Evolutionary conservation across 306 rosid genomes (phyloP).

Genomic region (Rubus idaeus): DNA sequence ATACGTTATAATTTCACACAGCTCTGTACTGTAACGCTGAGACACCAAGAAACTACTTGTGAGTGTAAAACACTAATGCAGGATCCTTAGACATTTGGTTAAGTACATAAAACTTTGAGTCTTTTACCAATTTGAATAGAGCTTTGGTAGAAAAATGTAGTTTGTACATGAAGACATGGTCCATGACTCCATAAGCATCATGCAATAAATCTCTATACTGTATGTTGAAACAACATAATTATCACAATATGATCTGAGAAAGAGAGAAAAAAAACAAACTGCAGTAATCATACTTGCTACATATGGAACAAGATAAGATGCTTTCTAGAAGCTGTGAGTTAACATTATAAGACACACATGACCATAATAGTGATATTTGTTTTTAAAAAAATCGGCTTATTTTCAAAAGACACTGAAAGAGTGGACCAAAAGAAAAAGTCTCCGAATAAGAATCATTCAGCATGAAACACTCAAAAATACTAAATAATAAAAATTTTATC

Average conservation of each 20-base stretch:
- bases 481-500: neutral
- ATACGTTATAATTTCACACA: neutral
- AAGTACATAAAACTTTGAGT: neutral
- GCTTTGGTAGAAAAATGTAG: neutral
- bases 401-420: neutral
- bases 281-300: neutral
- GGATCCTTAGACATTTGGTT: neutral
- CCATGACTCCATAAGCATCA: neutral
- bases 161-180: neutral
- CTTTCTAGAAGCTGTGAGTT: neutral
- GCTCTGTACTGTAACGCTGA: neutral
- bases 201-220: neutral
- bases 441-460: neutral
- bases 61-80: neutral
- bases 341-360: neutral
- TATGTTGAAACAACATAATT: neutral
- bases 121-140: neutral
- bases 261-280: neutral
- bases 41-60: neutral
- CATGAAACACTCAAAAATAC: neutral
- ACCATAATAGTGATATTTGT: neutral
- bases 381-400: neutral
- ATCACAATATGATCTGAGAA: neutral
- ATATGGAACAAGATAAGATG: constrained; percentile 5
- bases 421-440: neutral